Evolutionary conservation across 768 basidiomycete species (phyloP), one percentile per base, ranked within the genome.

Genomic region (Symmetrospora coprosmae): DNA sequence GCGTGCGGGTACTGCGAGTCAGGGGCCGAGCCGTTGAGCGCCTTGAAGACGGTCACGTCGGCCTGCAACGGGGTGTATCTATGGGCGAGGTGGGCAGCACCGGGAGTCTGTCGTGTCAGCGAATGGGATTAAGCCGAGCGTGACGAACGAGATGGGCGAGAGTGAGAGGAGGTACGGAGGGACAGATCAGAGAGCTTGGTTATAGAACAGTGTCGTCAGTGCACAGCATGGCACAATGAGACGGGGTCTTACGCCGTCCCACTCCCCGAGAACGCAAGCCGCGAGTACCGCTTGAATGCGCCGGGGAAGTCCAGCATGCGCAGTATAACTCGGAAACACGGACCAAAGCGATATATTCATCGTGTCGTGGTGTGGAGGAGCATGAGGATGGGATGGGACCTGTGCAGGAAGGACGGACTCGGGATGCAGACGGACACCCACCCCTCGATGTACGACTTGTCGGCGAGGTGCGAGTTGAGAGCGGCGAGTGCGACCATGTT

Each of bases 21-120:
- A 64, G 79, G 77, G 50, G 87, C 87, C 16, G 80, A 78, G 27
- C 79, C 76, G 37, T 78, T 67, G 73, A 96, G 76, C 16, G 85
- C 78, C 72, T 86, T 87, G 81, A 85, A 90, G 71, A 92, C 87
- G 64, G 78, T 79, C 45, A 94, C 89, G 76, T 97, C 89, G 53
- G 90, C 87, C 75, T 94, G 90, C 38, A 89, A 90, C 43, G 91
- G 85, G 38, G 82, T 81, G 76, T 86, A 90, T 56, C 90, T 94
- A 71, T 47, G 66, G 55, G 31, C 55, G 63, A 43, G 16, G 25
- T n/a, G n/a, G n/a, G n/a, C n/a, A n/a, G n/a, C n/a, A n/a, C n/a
- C n/a, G n/a, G n/a, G n/a, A n/a, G n/a, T n/a, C n/a, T n/a, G n/a
- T n/a, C n/a, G n/a, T n/a, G n/a, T n/a, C n/a, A n/a, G n/a, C n/a